Base-by-base conservation (phyloP, 805 yeast genomes). In the Schwanniomyces occidentalis region DNA sequence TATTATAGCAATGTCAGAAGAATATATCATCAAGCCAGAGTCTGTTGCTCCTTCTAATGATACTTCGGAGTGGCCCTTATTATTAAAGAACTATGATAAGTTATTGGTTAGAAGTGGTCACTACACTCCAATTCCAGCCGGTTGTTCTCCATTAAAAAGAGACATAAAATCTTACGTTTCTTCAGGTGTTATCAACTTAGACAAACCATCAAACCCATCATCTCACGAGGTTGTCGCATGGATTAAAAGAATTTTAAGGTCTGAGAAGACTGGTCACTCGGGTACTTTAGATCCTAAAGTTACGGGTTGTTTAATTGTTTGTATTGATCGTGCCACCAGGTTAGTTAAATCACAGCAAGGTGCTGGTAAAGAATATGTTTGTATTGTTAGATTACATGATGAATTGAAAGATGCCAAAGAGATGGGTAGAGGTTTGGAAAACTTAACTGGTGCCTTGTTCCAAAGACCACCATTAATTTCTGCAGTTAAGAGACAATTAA, bases 151-250 rank as follows among this genome's bases (percentile, higher is more conserved):
- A 42, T 76, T 86, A 61, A 89, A 88, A 69, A 83, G 99, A 75
- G 97, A 89, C 65, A 71, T 93, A 51, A 86, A 86, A 65, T 75
- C 86, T 21, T 93, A 93, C 64, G 74, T 93, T 52, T 79, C 93
- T 32, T 82, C 96, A 5, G 99, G 99, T 75, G 95, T 93, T 34
- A 91, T 93, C 61, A 93, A 93, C 72, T 76, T 93, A 53, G 99
- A 93, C 71, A 93, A 93, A 62, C 99, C 99, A 50, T 86, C 96
- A 17, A 93, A 93, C 66, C 99, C 99, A 50, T 87, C 96, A 27
- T 88, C 96, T 36, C 99, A 93, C 70, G 99, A 93, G 73, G 99
- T 93, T 59, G 99, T 93, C 54, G 99, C 99, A 16, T 93, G 99
- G 99, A 80, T 93, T 57, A 93, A 93, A 73, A 78, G 98, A 65